phyloP scores from a whole-genome alignment of 2,329 filamentous ascomycete species.

The Aspergillus brunneoviolaceus region DNA sequence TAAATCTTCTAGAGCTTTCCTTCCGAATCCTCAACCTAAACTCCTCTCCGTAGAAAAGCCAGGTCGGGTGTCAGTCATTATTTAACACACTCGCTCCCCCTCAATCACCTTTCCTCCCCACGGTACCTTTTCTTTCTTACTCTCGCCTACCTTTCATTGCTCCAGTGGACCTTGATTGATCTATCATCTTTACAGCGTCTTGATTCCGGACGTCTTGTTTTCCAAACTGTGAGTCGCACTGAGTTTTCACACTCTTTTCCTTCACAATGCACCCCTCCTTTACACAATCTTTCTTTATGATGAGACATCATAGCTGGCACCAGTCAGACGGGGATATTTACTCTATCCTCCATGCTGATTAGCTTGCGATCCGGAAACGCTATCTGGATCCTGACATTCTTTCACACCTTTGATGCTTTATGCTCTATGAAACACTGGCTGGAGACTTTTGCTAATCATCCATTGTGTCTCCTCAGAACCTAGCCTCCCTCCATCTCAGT shows the following conservation, averaged over 20 bases:
- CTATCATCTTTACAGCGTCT: constrained; percentile 21
- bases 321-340: constrained; percentile 61
- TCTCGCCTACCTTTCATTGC: constrained; percentile 11
- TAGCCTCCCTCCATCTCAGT: constrained; percentile 23
- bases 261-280: background rate
- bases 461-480: constrained; percentile 38
- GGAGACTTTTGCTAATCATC: constrained; percentile 21
- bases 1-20: constrained; percentile 41
- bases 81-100: constrained; percentile 12
- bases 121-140: constrained; percentile 16
- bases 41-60: constrained; percentile 13
- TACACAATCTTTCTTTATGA: constrained; percentile 42
- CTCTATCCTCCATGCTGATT: constrained; percentile 60
- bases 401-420: constrained; percentile 5
- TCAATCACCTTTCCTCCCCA: constrained; percentile 1
- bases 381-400: constrained; percentile 37
- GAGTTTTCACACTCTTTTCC: background rate
- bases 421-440: background rate
- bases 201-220: constrained; percentile 5
- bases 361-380: constrained; percentile 55
- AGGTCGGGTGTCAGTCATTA: no score
- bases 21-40: constrained; percentile 24
- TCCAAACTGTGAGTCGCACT: constrained; percentile 22
- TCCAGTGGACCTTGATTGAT: constrained; percentile 21
- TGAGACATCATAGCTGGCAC: constrained; percentile 64